Base-by-base conservation (phyloP, 495 filamentous ascomycete species). In the Aspergillus diversus region DNA sequence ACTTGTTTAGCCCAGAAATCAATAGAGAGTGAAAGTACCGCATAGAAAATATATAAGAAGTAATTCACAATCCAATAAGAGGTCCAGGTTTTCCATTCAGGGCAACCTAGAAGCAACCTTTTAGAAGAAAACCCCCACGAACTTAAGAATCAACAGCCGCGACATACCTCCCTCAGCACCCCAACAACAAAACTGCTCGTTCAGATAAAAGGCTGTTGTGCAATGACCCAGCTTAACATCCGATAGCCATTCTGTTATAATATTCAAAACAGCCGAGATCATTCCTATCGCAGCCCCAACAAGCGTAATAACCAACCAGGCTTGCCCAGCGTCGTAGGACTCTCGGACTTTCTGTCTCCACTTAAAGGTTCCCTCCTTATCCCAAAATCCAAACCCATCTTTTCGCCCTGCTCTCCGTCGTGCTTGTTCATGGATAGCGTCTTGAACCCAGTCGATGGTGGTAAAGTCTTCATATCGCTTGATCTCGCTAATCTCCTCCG, bases 401-500 rank as follows among this genome's bases (percentile, higher is more conserved):
- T 86, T 87, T 69, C 89, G 84, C 71, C 88, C 82, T 17, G 90
- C 86, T 69, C 90, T 90, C 55, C 93, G 84, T 52, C 93, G 86
- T 39, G 90, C 76, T 74, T 97, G 91, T 74, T 97, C 95, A 51
- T 93, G 89, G 13, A 93, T 89, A 2, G 94, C 94, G 86, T 99
- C 95, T 73, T 99, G 93, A 1, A 99, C 93, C 95, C 95, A 99
- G 74, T 99, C 93, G 84, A 99, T 99, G 0, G 95, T 99, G 5
- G 94, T 97, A 72, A 99, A 99, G 71, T 92, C 88, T 73, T 98
- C 95, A 79, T 99, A 99, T 77, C 96, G 86, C 76, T 97, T 97
- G 72, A 99, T 97, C 80, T 97, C 90, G 49, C 89, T 94, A 68
- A 99, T 97, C 79, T 99, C 95, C 72, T 99, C 94, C 50, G 91